These are phyloP conservation scores for Sporothrix brunneoviolacea DNA, from an alignment of 2,329 filamentous ascomycete genomes.

Conservation along the genomic window DNA sequence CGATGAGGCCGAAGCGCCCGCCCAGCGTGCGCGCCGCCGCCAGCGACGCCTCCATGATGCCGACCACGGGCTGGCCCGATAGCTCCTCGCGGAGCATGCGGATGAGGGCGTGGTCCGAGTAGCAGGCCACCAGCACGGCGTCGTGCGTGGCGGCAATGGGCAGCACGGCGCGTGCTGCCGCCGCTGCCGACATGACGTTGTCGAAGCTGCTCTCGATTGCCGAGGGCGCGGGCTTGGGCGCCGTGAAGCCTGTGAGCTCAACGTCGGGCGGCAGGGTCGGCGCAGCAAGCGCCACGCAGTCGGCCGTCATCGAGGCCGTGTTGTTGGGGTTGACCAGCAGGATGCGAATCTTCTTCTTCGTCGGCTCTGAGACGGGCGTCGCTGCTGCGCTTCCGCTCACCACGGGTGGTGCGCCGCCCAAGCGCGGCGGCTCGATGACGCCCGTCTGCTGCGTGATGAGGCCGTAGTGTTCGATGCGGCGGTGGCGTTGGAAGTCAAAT, in stretches of 20 bases:
- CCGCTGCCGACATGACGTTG: constrained; percentile 19
- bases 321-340: constrained; percentile 19
- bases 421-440: constrained; percentile 15
- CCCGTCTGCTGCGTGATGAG: constrained; percentile 28
- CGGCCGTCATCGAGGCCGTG: constrained; percentile 16
- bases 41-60: constrained; percentile 21
- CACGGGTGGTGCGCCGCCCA: neutral
- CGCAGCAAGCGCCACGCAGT: constrained; percentile 13
- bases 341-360: constrained; percentile 14
- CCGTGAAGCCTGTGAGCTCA: constrained; percentile 17
- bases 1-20: constrained; percentile 16
- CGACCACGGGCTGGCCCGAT: constrained; percentile 16
- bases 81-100: constrained; percentile 19
- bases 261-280: constrained; percentile 17
- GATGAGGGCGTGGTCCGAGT: constrained; percentile 19
- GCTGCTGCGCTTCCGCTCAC: neutral
- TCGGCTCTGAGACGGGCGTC: neutral
- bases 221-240: constrained; percentile 15
- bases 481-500: constrained; percentile 19
- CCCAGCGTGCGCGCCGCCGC: constrained; percentile 17
- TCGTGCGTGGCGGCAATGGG: constrained; percentile 18
- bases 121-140: constrained; percentile 20
- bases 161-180: constrained; percentile 17
- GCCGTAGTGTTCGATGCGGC: constrained; percentile 27
- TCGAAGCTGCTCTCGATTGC: constrained; percentile 18